These are phyloP conservation scores for Naematelia encephala DNA, from an alignment of 768 basidiomycete species.

Conservation along the genomic window DNA sequence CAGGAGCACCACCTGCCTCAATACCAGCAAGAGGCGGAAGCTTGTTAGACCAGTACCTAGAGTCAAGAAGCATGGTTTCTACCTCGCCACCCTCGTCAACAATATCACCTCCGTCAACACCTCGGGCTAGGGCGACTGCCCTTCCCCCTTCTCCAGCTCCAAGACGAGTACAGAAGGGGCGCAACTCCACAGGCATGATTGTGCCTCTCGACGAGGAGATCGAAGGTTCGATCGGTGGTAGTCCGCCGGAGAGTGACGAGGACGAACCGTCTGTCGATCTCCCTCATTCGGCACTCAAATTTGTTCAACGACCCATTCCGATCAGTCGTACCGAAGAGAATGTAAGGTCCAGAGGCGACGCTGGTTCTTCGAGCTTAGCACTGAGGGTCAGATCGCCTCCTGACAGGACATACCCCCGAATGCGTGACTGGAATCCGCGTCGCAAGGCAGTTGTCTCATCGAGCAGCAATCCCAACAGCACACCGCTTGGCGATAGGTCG, in stretches of 20 bases:
- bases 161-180: not conserved
- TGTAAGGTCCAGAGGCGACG: not conserved
- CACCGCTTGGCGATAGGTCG: not conserved
- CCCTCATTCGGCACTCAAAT: slow-evolving; percentile 34
- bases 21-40: not conserved
- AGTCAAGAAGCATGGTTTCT: not conserved
- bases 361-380: not conserved
- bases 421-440: not conserved
- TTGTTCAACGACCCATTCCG: slow-evolving; percentile 31
- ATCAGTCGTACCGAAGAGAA: slow-evolving; percentile 1
- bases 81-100: not conserved
- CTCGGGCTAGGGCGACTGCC: not conserved
- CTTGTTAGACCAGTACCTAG: slow-evolving; percentile 4
- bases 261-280: slow-evolving; percentile 35
- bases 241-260: slow-evolving; percentile 39
- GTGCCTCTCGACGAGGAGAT: slow-evolving; percentile 9
- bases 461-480: not conserved
- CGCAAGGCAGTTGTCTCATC: not conserved
- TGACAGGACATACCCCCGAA: not conserved
- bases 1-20: not conserved
- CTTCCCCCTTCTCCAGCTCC: not conserved
- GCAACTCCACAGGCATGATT: not conserved
- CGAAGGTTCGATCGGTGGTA: slow-evolving; percentile 20
- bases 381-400: not conserved
- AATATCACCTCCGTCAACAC: not conserved